Conservation (phyloP, 1,284 basidiomycete species). For the Cystobasidium slooffiae region DNA sequence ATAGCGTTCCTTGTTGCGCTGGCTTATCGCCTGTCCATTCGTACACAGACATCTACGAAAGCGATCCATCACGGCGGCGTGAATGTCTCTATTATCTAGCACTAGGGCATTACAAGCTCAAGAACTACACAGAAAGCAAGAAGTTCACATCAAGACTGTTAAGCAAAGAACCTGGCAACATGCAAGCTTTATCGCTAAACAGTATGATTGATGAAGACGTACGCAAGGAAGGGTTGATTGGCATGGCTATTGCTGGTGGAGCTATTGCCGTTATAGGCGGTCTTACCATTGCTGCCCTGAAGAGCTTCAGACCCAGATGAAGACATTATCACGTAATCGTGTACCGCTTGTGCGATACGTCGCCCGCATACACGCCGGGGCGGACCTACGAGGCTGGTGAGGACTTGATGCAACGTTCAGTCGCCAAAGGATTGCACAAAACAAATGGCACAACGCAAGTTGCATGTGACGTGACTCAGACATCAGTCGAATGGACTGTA, state of each 20-base stretch:
- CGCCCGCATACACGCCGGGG: too few relatives aligned
- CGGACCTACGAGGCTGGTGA: too few relatives aligned
- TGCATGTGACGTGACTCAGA: too few relatives aligned
- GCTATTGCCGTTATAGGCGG: conserved; percentile 40
- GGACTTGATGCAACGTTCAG: too few relatives aligned
- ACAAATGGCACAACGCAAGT: too few relatives aligned
- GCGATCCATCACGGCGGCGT: conserved; percentile 81
- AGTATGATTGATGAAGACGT: conserved; percentile 86
- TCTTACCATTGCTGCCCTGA: conserved; percentile 31
- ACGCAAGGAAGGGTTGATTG: conserved; percentile 60
- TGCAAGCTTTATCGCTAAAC: conserved; percentile 86
- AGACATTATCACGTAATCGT: too few relatives aligned
- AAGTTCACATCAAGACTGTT: conserved; percentile 93
- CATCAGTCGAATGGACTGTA: too few relatives aligned
- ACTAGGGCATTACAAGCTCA: conserved; percentile 95
- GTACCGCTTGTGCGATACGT: too few relatives aligned
- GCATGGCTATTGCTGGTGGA: conserved; percentile 45
- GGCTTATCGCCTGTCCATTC: not conserved
- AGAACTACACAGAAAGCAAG: conserved; percentile 89
- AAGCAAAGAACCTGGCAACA: conserved; percentile 90
- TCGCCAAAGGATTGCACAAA: too few relatives aligned
- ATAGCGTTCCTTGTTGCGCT: not conserved
- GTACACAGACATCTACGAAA: conserved; percentile 81
- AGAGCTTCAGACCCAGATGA: conserved; percentile 17
- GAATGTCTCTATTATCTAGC: conserved; percentile 98